These are phyloP conservation scores for Zalaria obscura DNA, from an alignment of 2,329 filamentous ascomycete species.

Conservation along the genomic window DNA sequence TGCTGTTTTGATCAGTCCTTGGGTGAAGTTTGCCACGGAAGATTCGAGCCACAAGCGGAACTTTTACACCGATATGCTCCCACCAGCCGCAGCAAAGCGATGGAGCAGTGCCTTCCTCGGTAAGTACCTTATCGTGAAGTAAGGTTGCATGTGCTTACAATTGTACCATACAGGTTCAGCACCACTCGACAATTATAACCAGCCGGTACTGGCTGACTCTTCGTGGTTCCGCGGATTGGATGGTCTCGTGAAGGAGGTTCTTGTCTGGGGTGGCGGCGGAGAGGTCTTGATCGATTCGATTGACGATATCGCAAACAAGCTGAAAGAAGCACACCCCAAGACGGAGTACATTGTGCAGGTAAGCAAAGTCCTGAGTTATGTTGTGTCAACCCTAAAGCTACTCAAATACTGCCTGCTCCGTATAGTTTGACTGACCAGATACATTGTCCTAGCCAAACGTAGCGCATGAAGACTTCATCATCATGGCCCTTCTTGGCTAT, in stretches of 20 bases:
- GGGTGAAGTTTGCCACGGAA: conserved; percentile 37
- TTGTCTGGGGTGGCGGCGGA: conserved; percentile 40
- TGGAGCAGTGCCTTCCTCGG: conserved; percentile 38
- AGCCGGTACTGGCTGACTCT: conserved; percentile 32
- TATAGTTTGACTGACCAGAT: conserved; percentile 4
- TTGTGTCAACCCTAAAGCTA: neutral
- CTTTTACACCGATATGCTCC: conserved; percentile 36
- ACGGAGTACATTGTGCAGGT: conserved; percentile 18
- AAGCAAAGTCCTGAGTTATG: neutral
- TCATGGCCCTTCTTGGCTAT: conserved; percentile 25
- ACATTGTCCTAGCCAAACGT: conserved; percentile 14
- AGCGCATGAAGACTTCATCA: conserved; percentile 27
- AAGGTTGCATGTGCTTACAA: neutral
- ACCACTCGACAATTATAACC: conserved; percentile 36
- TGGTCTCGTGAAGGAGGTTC: conserved; percentile 28
- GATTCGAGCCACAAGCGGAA: conserved; percentile 31
- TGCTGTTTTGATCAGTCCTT: conserved; percentile 42
- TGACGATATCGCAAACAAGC: conserved; percentile 31
- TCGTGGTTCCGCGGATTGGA: conserved; percentile 40
- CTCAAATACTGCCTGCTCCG: neutral
- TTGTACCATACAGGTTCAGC: conserved; percentile 6
- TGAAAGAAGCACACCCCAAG: conserved; percentile 26
- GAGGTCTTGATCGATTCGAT: conserved; percentile 46
- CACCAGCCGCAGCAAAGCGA: conserved; percentile 20
- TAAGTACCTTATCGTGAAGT: neutral